Evolutionary conservation across 257 asterid genomes (phyloP).

Genomic region (Knoxia roxburghii): DNA sequence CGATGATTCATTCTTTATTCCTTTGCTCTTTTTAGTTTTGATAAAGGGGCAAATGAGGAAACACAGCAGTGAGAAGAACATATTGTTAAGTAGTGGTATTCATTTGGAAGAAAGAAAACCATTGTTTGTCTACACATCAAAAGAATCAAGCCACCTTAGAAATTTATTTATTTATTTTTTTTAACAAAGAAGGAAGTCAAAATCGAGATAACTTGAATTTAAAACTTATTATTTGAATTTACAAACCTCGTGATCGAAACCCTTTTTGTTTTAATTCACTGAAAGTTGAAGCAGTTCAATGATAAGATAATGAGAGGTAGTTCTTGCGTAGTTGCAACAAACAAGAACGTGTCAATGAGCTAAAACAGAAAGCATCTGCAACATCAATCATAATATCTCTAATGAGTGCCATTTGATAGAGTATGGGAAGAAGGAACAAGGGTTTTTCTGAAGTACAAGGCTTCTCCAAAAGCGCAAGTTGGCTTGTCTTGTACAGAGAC

Average conservation of each 20-base stretch:
- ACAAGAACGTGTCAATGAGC: constrained; percentile 16
- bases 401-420: neutral
- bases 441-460: too few species aligned
- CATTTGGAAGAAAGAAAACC: neutral
- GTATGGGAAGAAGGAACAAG: too few species aligned
- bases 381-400: neutral
- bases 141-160: neutral
- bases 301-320: neutral
- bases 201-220: too few species aligned
- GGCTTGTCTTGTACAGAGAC: constrained; percentile 21
- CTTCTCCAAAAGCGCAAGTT: neutral
- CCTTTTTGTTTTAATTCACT: too few species aligned
- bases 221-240: too few species aligned
- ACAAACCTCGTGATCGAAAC: too few species aligned
- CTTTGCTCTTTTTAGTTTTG: constrained; percentile 33
- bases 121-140: neutral
- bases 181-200: too few species aligned
- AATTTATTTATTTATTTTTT: too few species aligned
- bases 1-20: constrained; percentile 48
- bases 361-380: neutral
- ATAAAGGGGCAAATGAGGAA: constrained; percentile 24
- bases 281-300: too few species aligned
- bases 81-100: neutral
- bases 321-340: constrained; percentile 25
- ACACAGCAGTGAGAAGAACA: neutral